Evolutionary conservation across 2,329 filamentous ascomycete genomes (phyloP).

Genomic region (Chaetomiaceae sp.): DNA sequence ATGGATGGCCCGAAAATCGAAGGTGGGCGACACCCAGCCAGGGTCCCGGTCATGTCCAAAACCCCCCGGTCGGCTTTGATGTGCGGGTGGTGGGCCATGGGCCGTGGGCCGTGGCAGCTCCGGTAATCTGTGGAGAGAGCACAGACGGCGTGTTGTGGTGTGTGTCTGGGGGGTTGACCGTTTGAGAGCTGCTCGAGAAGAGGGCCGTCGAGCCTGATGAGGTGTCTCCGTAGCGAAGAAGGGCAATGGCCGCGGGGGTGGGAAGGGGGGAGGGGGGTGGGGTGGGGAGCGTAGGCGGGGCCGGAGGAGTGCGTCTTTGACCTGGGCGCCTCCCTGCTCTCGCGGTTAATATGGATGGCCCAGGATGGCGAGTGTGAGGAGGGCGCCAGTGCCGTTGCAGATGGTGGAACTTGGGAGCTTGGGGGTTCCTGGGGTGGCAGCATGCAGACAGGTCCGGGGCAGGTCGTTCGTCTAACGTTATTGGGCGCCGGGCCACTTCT

Average conservation of each 20-base stretch:
- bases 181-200: no score
- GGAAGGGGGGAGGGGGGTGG: no score
- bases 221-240: constrained; percentile 1
- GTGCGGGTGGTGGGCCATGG: background rate
- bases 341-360: constrained; percentile 24
- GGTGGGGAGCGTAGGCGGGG: no score
- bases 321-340: constrained; percentile 3
- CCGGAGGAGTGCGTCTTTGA: background rate
- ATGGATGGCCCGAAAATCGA: constrained; percentile 28
- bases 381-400: constrained; percentile 22
- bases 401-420: constrained; percentile 8
- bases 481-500: constrained; percentile 11
- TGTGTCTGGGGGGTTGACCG: no score
- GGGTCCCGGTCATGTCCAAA: constrained; percentile 19
- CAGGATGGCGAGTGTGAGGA: no score
- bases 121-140: constrained; percentile 11
- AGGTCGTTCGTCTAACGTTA: constrained; percentile 1
- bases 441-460: constrained; percentile 3
- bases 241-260: no score
- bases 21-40: constrained; percentile 28
- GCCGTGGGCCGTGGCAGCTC: background rate
- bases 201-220: background rate
- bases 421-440: constrained; percentile 9
- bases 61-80: background rate
- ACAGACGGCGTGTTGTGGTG: constrained; percentile 20